Base-by-base conservation (phyloP, 768 basidiomycete genomes). In the Cantharellus cinnabarinus region DNA sequence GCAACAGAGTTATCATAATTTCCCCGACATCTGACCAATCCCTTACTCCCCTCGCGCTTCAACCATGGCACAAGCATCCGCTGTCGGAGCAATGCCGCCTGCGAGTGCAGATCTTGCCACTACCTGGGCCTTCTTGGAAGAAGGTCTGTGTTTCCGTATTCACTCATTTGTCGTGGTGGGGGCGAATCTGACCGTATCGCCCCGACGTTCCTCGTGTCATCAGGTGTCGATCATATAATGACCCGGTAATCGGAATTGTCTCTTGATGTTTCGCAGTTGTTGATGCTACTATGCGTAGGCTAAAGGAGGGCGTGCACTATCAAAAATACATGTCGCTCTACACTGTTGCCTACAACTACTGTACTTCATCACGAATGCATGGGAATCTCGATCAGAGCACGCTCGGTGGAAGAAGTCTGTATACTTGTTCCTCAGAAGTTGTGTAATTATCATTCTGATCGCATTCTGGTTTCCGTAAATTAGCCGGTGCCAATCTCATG, bases 281-380 rank as follows among this genome's bases (percentile, higher is more conserved):
- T 40, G 20, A 35, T 2, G 4, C 4, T 29, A 38, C 34, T 37
- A 20, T 41, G 3, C 4, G n/a, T 52, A 63, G 63, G 40, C 75
- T 89, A 20, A 85, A 88, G 66, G 86, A 85, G 0, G 88, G 88
- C 61, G 83, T 90, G 58, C 88, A 88, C 29, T 88, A 86, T 71
- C 84, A 85, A 61, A 88, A 81, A 76, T 89, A 89, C 69, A 89
- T 85, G 88, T 77, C 69, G 63, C 74, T 81, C 61, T 90, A 97
- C 71, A 94, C 91, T 34, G 88, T 90, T 57, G 86, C 89, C 4
- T 98, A 99, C 76, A 97, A 98, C 74, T 98, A 94, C 70, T 99
- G 95, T 68, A 97, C 89, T 37, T 85, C 85, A 38, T 85, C 85
- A 2, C 65, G 70, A 41, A 71, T 70, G 69, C 67, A 70, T 62